Evolutionary conservation across 2,329 filamentous ascomycete species (phyloP).

Genomic region (Stemphylium vesicarium): DNA sequence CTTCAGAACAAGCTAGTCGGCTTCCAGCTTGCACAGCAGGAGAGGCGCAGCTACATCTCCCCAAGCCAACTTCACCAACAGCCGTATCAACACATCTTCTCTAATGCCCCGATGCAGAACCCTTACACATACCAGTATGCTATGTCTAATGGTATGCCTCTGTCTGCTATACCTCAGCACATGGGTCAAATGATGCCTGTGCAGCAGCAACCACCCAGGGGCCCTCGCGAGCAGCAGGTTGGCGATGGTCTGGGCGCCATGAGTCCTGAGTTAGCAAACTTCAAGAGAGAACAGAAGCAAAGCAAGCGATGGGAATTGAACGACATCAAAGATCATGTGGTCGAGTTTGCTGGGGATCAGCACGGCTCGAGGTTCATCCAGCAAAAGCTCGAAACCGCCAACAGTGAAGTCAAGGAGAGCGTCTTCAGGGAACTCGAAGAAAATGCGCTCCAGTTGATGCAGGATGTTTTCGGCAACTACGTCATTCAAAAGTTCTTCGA

Average conservation of each 20-base stretch:
- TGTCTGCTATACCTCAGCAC: conserved; percentile 44
- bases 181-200: conserved; percentile 45
- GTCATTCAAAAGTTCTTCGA: conserved; percentile 98
- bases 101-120: conserved; percentile 44
- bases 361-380: conserved; percentile 96
- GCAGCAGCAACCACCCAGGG: conserved; percentile 51
- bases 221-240: conserved; percentile 61
- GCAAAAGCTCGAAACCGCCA: conserved; percentile 86
- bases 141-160: conserved; percentile 44
- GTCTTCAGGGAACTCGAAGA: conserved; percentile 86
- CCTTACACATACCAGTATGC: conserved; percentile 47
- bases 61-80: conserved; percentile 41
- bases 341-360: conserved; percentile 95
- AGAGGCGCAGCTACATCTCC: conserved; percentile 44
- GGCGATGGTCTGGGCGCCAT: conserved; percentile 63
- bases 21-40: conserved; percentile 53
- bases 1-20: conserved; percentile 59
- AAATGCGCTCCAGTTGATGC: conserved; percentile 89
- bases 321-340: conserved; percentile 85
- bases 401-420: conserved; percentile 92
- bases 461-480: conserved; percentile 96
- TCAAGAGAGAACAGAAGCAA: conserved; percentile 74
- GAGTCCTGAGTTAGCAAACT: conserved; percentile 79
- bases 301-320: conserved; percentile 81
- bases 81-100: conserved; percentile 45